Conservation (phyloP, 2,329 filamentous ascomycete genomes). For the Amylocarpus encephaloides region DNA sequence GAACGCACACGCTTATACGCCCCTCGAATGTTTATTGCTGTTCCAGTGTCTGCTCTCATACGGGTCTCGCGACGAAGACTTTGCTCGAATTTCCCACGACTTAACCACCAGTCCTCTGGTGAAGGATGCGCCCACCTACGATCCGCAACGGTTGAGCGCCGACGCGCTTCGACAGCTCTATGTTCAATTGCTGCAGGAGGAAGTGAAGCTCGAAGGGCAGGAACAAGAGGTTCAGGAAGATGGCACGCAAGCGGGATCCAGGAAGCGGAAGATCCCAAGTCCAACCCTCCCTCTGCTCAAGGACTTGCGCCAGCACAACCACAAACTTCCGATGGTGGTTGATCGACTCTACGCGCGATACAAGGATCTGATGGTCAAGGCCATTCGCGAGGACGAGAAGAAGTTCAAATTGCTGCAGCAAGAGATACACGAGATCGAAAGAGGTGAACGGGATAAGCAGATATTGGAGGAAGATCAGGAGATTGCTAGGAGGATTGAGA, state of each 20-base stretch:
- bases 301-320: slow-evolving; percentile 57
- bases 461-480: slow-evolving; percentile 24
- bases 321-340: slow-evolving; percentile 65
- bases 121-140: slow-evolving; percentile 62
- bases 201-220: slow-evolving; percentile 47
- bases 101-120: slow-evolving; percentile 70
- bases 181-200: slow-evolving; percentile 67
- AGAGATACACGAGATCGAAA: slow-evolving; percentile 64
- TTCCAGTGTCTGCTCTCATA: slow-evolving; percentile 71
- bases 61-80: slow-evolving; percentile 59
- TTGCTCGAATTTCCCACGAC: slow-evolving; percentile 65
- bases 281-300: slow-evolving; percentile 58
- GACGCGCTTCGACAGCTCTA: slow-evolving; percentile 77
- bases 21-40: slow-evolving; percentile 78
- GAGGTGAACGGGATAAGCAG: slow-evolving; percentile 46
- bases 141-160: slow-evolving; percentile 66
- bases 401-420: slow-evolving; percentile 55
- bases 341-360: slow-evolving; percentile 71
- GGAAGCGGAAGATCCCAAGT: slow-evolving; percentile 68
- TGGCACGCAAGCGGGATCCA: slow-evolving; percentile 47
- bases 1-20: slow-evolving; percentile 66
- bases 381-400: slow-evolving; percentile 70
- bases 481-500: slow-evolving; percentile 10
- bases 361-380: slow-evolving; percentile 58
- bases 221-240: slow-evolving; percentile 35